phyloP scores from a whole-genome alignment of 345 rosid genomes.

The Populus ilicifolia region DNA sequence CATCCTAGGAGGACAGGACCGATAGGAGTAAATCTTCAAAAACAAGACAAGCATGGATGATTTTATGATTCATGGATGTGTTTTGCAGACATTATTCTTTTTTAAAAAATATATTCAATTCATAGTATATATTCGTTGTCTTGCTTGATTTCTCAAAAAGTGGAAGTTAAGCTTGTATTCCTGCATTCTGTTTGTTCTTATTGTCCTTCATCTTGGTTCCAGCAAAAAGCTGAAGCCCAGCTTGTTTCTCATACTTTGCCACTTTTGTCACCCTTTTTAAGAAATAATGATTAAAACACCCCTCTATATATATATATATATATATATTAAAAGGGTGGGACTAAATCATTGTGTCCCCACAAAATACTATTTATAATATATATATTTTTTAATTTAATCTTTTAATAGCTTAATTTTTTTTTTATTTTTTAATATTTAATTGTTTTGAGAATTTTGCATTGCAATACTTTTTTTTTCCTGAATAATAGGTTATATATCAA shows the following conservation, averaged over 20 bases:
- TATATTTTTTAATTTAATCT: too few species aligned
- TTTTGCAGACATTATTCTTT: neutral
- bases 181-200: neutral
- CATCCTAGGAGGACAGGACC: neutral
- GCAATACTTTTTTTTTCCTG: too few species aligned
- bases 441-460: too few species aligned
- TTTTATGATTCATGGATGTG: neutral
- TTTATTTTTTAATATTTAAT: too few species aligned
- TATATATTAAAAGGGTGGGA: too few species aligned
- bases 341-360: too few species aligned
- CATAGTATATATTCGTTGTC: too few species aligned
- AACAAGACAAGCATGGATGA: slow-evolving; percentile 5
- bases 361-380: too few species aligned
- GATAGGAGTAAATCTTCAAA: neutral
- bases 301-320: too few species aligned
- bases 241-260: neutral
- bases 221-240: neutral
- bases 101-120: neutral
- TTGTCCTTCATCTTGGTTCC: neutral
- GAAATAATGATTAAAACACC: too few species aligned
- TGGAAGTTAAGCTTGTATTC: neutral
- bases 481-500: too few species aligned
- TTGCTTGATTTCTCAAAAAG: neutral
- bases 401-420: too few species aligned
- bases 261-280: neutral